A percentile compares a stretch with the other conserved stretches of the same genome.
These are phyloP conservation scores for Sarocladiaceae sp. DNA, from an alignment of 2,329 filamentous ascomycete genomes.

Conservation along the genomic window DNA sequence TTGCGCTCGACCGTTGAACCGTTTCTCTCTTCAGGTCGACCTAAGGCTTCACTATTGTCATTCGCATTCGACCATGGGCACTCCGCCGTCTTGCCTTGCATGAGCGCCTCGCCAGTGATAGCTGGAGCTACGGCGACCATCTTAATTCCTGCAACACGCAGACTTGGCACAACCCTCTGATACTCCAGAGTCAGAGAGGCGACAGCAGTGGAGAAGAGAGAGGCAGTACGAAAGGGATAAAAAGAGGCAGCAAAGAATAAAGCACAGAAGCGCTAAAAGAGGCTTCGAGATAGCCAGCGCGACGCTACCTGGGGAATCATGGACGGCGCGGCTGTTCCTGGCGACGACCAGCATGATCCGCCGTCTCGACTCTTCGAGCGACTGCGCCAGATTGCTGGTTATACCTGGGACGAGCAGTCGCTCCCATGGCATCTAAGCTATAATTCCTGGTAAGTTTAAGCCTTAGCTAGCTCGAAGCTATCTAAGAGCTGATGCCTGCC, in stretches of 20 bases:
- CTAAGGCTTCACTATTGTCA: neutral
- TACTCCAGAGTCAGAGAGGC: too few relatives aligned
- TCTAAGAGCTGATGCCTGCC: too few relatives aligned
- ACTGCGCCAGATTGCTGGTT: conserved; percentile 67
- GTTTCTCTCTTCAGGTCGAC: neutral
- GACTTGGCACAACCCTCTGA: too few relatives aligned
- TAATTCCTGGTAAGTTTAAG: conserved; percentile 75
- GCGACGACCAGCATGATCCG: conserved; percentile 56
- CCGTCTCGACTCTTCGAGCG: conserved; percentile 68
- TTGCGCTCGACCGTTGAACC: neutral
- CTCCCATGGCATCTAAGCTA: conserved; percentile 65
- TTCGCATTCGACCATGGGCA: conserved; percentile 8
- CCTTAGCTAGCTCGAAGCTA: too few relatives aligned
- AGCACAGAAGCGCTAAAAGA: too few relatives aligned
- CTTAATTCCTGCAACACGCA: neutral
- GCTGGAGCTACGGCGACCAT: neutral
- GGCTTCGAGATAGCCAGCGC: neutral
- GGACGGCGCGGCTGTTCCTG: conserved; percentile 45
- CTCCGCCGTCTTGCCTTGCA: conserved; percentile 3
- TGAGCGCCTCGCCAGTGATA: neutral
- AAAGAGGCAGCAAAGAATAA: too few relatives aligned
- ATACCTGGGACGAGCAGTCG: conserved; percentile 68
- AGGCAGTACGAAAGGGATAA: too few relatives aligned
- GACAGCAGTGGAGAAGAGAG: too few relatives aligned
- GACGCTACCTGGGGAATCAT: conserved; percentile 30